Evolutionary conservation across 106 monocot genomes (phyloP), one percentile per base, ranked within the genome.

Genomic region (Chionographis japonica): DNA sequence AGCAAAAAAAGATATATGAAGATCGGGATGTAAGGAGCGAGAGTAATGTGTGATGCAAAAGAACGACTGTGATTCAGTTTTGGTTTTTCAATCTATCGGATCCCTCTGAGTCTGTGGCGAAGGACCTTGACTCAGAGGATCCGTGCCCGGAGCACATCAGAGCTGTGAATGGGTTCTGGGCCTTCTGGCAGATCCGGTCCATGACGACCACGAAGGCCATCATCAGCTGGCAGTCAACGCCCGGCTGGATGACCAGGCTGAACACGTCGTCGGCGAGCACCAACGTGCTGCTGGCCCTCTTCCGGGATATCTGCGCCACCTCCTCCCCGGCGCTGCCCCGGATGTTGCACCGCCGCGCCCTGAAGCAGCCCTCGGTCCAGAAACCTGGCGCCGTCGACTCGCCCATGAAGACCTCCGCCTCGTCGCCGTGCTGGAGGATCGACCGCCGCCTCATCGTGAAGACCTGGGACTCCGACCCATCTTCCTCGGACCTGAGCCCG

Each of bases 371-470:
- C 13, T 82, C 77, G 38, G 63, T 63, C 6, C 57, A 14, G 65
- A 73, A 77, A 13, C 69, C 77, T 3, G 77, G 71, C 20, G 17
- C 14, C 18, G 39, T 15, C 1, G 67, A 54, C 8, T 63, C 19
- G 13, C 17, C 50, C 77, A 91, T 72, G 67, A 78, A 81, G 6
- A 95, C 82, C 52, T 86, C 86, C 2, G 79, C 63, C 27, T 72
- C 78, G 40, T 79, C 80, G 8, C 46, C 38, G 59, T 62, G 78
- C 18, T 82, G 77, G 6, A 95, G 75, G 14, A 85, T 41, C 35
- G 83, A 76, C 35, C 83, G 74, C 54, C 77, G 63, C 54, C 66
- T 84, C 74, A 95, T 83, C 19, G 85, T 84, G 81, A 95, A 91
- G 16, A 85, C 13, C 6, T 58, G 78, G 1, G 37, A 35, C 62